Base-by-base conservation (phyloP, 306 rosid genomes). In the Luffa acutangula region DNA sequence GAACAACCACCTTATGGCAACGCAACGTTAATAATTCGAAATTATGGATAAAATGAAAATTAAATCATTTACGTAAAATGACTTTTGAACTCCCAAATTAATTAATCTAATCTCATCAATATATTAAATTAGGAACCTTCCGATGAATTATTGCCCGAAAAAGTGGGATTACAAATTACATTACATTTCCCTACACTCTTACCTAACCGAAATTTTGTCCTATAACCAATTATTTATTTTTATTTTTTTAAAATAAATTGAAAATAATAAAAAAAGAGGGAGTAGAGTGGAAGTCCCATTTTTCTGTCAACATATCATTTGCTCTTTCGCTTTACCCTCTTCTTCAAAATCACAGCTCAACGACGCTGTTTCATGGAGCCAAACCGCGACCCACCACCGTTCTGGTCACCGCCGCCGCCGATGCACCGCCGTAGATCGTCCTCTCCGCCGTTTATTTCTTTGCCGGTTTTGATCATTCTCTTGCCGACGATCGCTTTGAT, bases 401-500 rank as follows among this genome's bases (percentile, higher is more conserved):
- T 33, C 31, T 80, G 81, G 82, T 39, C 67, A 17, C 81, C 71
- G 13, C 14, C 58, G 18, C 70, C 81, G 21, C 57, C 80, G 92
- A 87, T 90, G 75, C 90, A 46, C 83, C 88, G 81, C 72, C 86
- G 80, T 45, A 81, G 84, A 34, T 20, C 89, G 2, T 81, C 93
- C 4, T 84, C 94, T 20, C 70, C 80, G 42, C 90, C 93, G 2
- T 33, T 90, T 39, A 78, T 90, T n/a, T 80, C 88, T 79, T 89
- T 86, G 14, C 97, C 97, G 4, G 78, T 92, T 0, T 86, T 94
- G 6, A 91, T 94, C 76, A 83, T 94, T 49, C 90, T 92, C 57
- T 54, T 92, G 5, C 97, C 97, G 4, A 87, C 88, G 77, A 8
- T 87, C 33, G 52, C 80, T 62, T 59, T 89, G 0, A 13, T 87